These are phyloP conservation scores for Aspergillus aculeatus DNA, from an alignment of 2,329 filamentous ascomycete genomes.

Conservation along the genomic window DNA sequence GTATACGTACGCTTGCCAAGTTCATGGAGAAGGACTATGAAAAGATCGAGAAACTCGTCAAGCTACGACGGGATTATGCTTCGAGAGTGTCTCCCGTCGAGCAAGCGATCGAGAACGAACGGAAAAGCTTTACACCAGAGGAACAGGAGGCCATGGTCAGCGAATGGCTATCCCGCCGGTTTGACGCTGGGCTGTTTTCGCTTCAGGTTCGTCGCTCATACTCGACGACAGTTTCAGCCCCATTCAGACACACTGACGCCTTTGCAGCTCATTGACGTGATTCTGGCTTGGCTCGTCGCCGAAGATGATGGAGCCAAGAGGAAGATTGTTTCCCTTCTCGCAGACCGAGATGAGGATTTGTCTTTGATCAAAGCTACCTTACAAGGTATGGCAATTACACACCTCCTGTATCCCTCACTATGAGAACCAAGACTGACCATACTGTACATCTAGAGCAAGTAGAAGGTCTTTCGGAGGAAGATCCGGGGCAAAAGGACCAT, in stretches of 20 bases:
- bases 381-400: conserved; percentile 48
- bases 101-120: conserved; percentile 59
- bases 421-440: conserved; percentile 2
- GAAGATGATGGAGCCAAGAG: conserved; percentile 76
- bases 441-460: conserved; percentile 54
- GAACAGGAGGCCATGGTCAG: conserved; percentile 62
- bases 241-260: background rate
- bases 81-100: conserved; percentile 63
- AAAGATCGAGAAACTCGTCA: conserved; percentile 72
- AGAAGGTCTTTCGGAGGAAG: conserved; percentile 56
- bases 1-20: conserved; percentile 85
- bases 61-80: conserved; percentile 69
- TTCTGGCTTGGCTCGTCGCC: conserved; percentile 85
- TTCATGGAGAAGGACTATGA: conserved; percentile 93
- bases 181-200: conserved; percentile 82
- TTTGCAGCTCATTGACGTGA: conserved; percentile 68
- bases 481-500: conserved; percentile 53
- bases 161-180: conserved; percentile 70
- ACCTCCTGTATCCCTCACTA: background rate
- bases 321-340: conserved; percentile 63
- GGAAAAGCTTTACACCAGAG: conserved; percentile 53
- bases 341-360: conserved; percentile 66
- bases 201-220: conserved; percentile 58
- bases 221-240: background rate
- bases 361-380: conserved; percentile 65